A percentile compares a stretch with the other conserved stretches of the same genome.
phyloP scores from a whole-genome alignment of 2,329 filamentous ascomycete species.

The Parascedosporium putredinis region DNA sequence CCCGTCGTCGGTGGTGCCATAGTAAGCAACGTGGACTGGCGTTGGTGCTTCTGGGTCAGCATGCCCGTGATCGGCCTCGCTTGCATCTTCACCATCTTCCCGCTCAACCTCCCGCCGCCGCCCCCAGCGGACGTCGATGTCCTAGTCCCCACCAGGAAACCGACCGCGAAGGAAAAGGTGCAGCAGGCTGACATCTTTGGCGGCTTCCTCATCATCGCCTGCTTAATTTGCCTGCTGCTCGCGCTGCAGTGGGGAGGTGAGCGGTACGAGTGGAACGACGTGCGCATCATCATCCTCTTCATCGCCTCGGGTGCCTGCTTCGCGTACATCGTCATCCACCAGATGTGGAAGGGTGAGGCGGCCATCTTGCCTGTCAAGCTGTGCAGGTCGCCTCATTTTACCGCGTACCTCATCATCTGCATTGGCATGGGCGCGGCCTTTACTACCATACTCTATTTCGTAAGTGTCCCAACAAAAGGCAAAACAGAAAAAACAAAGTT shows the following conservation, averaged over 20 bases:
- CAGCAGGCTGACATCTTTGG: slow-evolving; percentile 11
- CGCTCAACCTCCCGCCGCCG: slow-evolving; percentile 38
- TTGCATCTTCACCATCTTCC: slow-evolving; percentile 35
- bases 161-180: not conserved
- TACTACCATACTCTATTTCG: slow-evolving; percentile 24
- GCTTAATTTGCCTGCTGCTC: slow-evolving; percentile 35
- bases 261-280: slow-evolving; percentile 20
- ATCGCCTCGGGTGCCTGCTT: slow-evolving; percentile 22
- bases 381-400: slow-evolving; percentile 26
- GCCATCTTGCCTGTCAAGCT: slow-evolving; percentile 32
- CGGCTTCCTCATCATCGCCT: slow-evolving; percentile 20
- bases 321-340: slow-evolving; percentile 19
- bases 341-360: slow-evolving; percentile 21
- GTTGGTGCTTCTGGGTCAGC: slow-evolving; percentile 53
- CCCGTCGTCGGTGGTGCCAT: slow-evolving; percentile 51
- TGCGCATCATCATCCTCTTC: slow-evolving; percentile 25
- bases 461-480: too few species aligned
- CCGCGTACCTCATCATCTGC: slow-evolving; percentile 20
- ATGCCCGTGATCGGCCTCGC: slow-evolving; percentile 35
- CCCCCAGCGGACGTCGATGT: too few species aligned
- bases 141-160: not conserved
- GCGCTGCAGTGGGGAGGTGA: slow-evolving; percentile 40
- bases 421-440: slow-evolving; percentile 25
- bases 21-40: slow-evolving; percentile 47
- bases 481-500: too few species aligned